Conservation (phyloP, 2,329 filamentous ascomycete genomes). For the Coniochaeta sp. region DNA sequence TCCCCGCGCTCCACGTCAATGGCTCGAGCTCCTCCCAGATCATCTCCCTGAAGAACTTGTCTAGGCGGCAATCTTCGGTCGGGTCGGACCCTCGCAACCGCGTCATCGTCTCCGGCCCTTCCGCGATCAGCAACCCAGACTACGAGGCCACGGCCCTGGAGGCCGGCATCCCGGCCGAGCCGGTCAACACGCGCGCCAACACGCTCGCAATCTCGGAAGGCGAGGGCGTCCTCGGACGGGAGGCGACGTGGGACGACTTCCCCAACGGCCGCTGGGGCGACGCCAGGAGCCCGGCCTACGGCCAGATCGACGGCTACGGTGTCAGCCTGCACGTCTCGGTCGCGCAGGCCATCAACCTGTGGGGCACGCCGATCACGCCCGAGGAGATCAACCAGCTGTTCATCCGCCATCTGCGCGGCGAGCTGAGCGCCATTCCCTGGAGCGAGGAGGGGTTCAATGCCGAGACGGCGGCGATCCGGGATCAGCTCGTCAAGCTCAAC, state of each 20-base stretch:
- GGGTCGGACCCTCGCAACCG: slow-evolving; percentile 83
- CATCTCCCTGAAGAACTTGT: slow-evolving; percentile 26
- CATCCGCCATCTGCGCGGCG: slow-evolving; percentile 70
- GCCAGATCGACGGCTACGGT: slow-evolving; percentile 96
- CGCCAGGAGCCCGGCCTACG: slow-evolving; percentile 85
- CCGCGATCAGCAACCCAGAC: slow-evolving; percentile 46
- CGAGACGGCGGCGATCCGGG: slow-evolving; percentile 76
- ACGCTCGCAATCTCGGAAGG: slow-evolving; percentile 92
- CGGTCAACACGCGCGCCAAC: slow-evolving; percentile 71
- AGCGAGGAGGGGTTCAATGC: slow-evolving; percentile 81
- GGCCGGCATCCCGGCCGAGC: slow-evolving; percentile 66
- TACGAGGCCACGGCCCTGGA: slow-evolving; percentile 71
- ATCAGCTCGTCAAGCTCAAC: slow-evolving; percentile 70
- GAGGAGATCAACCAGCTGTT: slow-evolving; percentile 77
- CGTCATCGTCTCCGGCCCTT: slow-evolving; percentile 66
- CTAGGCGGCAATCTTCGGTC: slow-evolving; percentile 66
- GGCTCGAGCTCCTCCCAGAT: slow-evolving; percentile 27
- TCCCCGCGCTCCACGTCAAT: slow-evolving; percentile 45
- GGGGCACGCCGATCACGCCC: slow-evolving; percentile 67
- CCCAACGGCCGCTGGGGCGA: slow-evolving; percentile 96
- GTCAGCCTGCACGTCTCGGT: slow-evolving; percentile 89
- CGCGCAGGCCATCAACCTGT: slow-evolving; percentile 74
- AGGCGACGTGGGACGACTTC: slow-evolving; percentile 98
- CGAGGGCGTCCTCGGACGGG: slow-evolving; percentile 78
- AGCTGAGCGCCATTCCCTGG: slow-evolving; percentile 81